Base-by-base conservation (phyloP, 2,329 filamentous ascomycete genomes). In the Torrubiella hemipterigena region DNA sequence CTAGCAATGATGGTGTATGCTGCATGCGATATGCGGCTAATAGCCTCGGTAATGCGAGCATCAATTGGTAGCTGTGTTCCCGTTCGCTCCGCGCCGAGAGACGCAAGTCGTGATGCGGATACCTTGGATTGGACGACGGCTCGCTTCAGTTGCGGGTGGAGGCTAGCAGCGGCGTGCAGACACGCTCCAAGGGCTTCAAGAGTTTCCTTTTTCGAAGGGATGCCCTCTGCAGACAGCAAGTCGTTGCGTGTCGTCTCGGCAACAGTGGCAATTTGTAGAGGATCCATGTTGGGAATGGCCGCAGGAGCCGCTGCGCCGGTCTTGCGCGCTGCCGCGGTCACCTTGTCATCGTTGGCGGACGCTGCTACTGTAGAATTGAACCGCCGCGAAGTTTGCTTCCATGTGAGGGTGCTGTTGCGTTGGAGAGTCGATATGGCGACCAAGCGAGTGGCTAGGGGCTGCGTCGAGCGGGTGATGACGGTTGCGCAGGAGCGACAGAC, bases 1-100 rank as follows among this genome's bases (percentile, higher is more conserved):
- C 89, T 73, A 29, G 69, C 68, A 36, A 93, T 52, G 33, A 95
- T 69, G 22, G 68, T 61, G 51, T 82, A 81, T n/a, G 80, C 75
- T 7, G 69, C 56, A 30, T 67, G 50, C 15, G 73, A 76, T 34
- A 78, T 63, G 42, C 58, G 60, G 42, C 67, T 56, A 33, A 67
- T 53, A 17, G 66, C 59, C 27, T 64, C 57, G 37, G 54, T 53
- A 27, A 68, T 41, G 38, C 56, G 48, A 3, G 42, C 31, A 31
- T 56, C 49, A 21, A 55, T 48, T 9, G 46, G 36, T 17, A 54
- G 37, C 24, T 43, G 43, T 3, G 47, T 33, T 6, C 54, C 54
- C 3, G 46, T 51, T 11, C 54, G 42, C 33, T 56, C 52, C 18
- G 47, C 47, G 6, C 52, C 62, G 14, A 65, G 42, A 26, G 63